phyloP scores from a whole-genome alignment of 306 rosid genomes.

The Cucurbita maxima region DNA sequence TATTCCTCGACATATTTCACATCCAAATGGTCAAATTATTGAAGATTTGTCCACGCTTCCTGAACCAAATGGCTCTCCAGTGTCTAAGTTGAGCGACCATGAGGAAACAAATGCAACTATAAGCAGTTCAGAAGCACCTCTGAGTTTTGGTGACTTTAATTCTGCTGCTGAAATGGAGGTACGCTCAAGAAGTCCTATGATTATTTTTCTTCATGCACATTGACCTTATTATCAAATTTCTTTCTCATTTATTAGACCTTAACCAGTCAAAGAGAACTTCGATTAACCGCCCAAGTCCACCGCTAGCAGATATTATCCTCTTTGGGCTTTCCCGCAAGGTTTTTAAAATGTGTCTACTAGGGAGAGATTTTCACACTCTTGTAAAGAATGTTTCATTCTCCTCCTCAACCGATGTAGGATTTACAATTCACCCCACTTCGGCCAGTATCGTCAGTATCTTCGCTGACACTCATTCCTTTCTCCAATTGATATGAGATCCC shows the following conservation, averaged over 20 bases:
- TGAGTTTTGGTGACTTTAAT: slow-evolving; percentile 40
- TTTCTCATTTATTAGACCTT: neutral
- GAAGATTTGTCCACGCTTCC: slow-evolving; percentile 12
- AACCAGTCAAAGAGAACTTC: too few relatives aligned
- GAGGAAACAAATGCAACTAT: slow-evolving; percentile 27
- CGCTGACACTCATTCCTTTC: too few relatives aligned
- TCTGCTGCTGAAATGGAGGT: slow-evolving; percentile 89
- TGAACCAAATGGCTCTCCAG: slow-evolving; percentile 28
- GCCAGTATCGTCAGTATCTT: too few relatives aligned
- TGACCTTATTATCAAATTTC: neutral
- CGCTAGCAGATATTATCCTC: too few relatives aligned
- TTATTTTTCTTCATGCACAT: neutral
- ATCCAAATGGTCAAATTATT: slow-evolving; percentile 14
- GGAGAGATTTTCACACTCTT: too few relatives aligned
- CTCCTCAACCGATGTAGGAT: too few relatives aligned
- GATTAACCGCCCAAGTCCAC: too few relatives aligned
- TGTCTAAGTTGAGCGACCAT: slow-evolving; percentile 16
- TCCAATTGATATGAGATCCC: too few relatives aligned
- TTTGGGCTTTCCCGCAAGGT: too few relatives aligned
- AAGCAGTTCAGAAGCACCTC: slow-evolving; percentile 24
- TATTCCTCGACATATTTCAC: slow-evolving; percentile 12
- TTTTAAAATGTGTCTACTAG: too few relatives aligned
- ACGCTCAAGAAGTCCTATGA: slow-evolving; percentile 7
- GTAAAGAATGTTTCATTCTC: too few relatives aligned
- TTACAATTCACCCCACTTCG: too few relatives aligned